Percentiles rank a stretch among this genome's conserved stretches.
Conservation (phyloP, 1,284 basidiomycete genomes). For the Rhodotorula mucilaginosa region DNA sequence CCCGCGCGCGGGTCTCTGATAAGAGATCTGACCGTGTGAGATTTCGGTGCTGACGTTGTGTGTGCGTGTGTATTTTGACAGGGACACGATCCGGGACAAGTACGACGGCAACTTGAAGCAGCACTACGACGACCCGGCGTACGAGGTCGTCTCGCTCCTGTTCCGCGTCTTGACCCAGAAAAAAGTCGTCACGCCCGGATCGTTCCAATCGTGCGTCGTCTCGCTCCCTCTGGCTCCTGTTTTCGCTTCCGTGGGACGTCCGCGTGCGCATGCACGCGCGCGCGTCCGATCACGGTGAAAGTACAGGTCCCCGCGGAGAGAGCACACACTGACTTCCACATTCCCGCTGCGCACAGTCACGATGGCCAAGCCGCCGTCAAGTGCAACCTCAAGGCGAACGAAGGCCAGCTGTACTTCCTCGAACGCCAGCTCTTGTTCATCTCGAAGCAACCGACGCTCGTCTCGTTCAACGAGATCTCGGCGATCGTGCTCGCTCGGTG, state of each 20-base stretch:
- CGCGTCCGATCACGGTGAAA: too few species aligned
- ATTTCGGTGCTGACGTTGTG: background rate
- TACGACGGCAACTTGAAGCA: slow-evolving; percentile 79
- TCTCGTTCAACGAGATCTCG: slow-evolving; percentile 87
- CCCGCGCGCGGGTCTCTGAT: background rate
- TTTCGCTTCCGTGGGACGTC: background rate
- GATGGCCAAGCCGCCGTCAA: slow-evolving; percentile 65
- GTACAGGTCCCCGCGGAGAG: too few species aligned
- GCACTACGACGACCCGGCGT: slow-evolving; percentile 88
- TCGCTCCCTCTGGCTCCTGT: background rate
- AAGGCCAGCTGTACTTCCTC: slow-evolving; percentile 95
- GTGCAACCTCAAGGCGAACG: slow-evolving; percentile 94
- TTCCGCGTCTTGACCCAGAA: slow-evolving; percentile 88
- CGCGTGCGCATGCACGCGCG: too few species aligned
- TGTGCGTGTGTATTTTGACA: slow-evolving; percentile 23
- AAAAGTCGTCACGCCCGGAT: slow-evolving; percentile 80
- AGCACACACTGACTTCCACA: too few species aligned
- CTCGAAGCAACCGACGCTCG: slow-evolving; percentile 88
- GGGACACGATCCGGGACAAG: slow-evolving; percentile 53
- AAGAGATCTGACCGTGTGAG: background rate
- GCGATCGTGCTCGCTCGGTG: slow-evolving; percentile 86
- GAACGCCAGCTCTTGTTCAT: slow-evolving; percentile 99
- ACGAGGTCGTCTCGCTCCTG: slow-evolving; percentile 90
- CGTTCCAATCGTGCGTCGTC: slow-evolving; percentile 71
- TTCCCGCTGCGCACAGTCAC: slow-evolving; percentile 45